Percentiles rank a stretch among this genome's conserved stretches.
Conservation (phyloP, 2,329 filamentous ascomycete genomes). For the Beauveria pseudobassiana region DNA sequence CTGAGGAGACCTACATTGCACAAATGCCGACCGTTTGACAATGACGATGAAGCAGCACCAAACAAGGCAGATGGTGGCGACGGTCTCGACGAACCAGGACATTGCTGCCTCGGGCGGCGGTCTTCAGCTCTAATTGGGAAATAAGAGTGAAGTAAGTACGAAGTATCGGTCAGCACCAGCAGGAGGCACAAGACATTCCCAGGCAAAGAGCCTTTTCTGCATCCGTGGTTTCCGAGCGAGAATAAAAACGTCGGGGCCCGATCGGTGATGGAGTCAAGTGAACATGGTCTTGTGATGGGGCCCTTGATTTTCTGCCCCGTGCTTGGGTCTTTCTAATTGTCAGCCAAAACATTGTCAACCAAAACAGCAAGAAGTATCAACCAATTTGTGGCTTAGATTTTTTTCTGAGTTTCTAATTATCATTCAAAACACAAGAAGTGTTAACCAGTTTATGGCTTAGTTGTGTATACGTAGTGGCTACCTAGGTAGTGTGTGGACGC, state of each 20-base stretch:
- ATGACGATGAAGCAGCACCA: constrained; percentile 47
- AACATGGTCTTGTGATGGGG: constrained; percentile 1
- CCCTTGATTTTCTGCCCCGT: not conserved
- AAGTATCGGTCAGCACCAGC: not conserved
- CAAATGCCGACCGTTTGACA: constrained; percentile 50
- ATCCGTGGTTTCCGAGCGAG: constrained; percentile 1
- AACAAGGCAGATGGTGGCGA: constrained; percentile 41
- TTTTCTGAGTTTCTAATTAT: no score
- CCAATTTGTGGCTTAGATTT: no score
- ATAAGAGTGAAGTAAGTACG: not conserved
- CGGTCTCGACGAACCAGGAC: constrained; percentile 24
- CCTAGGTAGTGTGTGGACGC: no score
- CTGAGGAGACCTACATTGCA: constrained; percentile 39
- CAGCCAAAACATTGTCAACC: no score
- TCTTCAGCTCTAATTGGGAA: not conserved
- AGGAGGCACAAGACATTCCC: not conserved
- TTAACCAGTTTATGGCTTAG: no score
- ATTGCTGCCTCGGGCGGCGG: constrained; percentile 17
- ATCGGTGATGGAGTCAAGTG: not conserved
- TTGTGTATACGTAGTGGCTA: no score
- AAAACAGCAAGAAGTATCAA: no score
- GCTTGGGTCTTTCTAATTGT: not conserved
- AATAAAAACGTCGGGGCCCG: not conserved
- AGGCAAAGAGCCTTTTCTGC: not conserved
- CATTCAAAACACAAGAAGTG: no score